phyloP scores from a whole-genome alignment of 768 basidiomycete species.

The Phaeolepiota aurea region DNA sequence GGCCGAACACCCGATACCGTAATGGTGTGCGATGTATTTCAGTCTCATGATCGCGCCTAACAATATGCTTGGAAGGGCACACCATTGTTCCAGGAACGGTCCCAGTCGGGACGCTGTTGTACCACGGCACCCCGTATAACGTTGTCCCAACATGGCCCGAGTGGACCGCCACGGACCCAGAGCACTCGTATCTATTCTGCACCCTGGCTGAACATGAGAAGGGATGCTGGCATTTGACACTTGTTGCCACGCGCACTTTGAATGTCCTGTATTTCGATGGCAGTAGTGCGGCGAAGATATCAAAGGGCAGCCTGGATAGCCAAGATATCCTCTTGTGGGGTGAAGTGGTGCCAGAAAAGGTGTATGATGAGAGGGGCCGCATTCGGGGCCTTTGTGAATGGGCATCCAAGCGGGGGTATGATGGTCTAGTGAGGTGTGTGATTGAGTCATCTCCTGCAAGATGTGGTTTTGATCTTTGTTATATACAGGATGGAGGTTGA shows the following conservation, averaged over 20 bases:
- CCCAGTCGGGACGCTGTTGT: constrained; percentile 25
- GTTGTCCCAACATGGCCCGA: constrained; percentile 20
- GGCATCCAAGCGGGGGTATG: constrained; percentile 26
- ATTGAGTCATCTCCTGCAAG: constrained; percentile 9
- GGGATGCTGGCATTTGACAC: constrained; percentile 32
- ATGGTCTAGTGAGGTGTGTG: constrained; percentile 44
- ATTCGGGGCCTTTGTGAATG: constrained; percentile 32
- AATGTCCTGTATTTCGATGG: constrained; percentile 47
- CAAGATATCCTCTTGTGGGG: constrained; percentile 44
- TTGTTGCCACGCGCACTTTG: constrained; percentile 27
- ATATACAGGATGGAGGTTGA: constrained; percentile 35
- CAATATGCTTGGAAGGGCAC: constrained; percentile 17
- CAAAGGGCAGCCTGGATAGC: constrained; percentile 30
- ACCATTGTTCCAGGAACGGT: constrained; percentile 23
- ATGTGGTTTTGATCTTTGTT: constrained; percentile 7
- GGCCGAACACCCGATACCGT: constrained; percentile 38
- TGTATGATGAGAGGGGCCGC: constrained; percentile 22
- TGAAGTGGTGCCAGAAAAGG: constrained; percentile 12
- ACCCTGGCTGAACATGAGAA: not conserved
- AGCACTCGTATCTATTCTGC: constrained; percentile 33
- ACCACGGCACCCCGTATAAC: constrained; percentile 21
- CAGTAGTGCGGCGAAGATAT: constrained; percentile 35
- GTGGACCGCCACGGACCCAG: constrained; percentile 30
- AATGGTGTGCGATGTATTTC: constrained; percentile 22
- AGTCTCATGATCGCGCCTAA: not conserved